Base-by-base conservation (phyloP, 2,329 filamentous ascomycete species). In the Beauveria sp. region DNA sequence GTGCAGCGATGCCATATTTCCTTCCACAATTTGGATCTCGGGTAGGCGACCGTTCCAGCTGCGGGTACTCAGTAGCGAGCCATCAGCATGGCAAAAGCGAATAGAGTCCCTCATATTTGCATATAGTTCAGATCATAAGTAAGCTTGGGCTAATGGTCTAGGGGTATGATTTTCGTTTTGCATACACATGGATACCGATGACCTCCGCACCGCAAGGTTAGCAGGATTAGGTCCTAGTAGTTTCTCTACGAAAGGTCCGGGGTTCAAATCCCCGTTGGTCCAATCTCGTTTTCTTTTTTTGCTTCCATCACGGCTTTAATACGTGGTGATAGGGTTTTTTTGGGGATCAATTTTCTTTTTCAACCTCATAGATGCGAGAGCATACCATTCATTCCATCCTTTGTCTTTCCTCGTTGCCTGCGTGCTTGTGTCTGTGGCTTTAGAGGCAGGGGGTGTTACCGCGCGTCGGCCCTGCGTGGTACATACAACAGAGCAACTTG, bases 91-190 rank as follows among this genome's bases (percentile, higher is more conserved):
- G 14, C 34, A 16, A 16, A 16, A 16, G 34, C 12, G 5, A 2
- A 1, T 5, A 16, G 14, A 46, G 9, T 20, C 18, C 8, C 16
- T 43, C 16, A 59, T 59, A 59, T 26, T 16, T 6, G 8, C 8
- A 20, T 20, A 16, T 59, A 59, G 16, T 24, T 16, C 4, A 16
- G 0, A 14, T 3, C 8, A 16, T 5, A 22, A n/a, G 22, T 61
- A 46, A 54, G 50, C 20, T 50, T 2, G 59, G 59, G 59, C 59
- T 61, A 61, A 61, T 61, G 59, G 59, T 61, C 59, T 61, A 61
- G 59, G 59, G 59, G 59, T 61, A 61, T 61, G 59, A 61, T 61
- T 61, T 61, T 61, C 59, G 59, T 61, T 61, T 61, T 61, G 59
- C 59, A 61, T 61, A 54, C 59, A 49, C 43, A 48, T 20, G 59